phyloP scores from a whole-genome alignment of 352 stramenopile genomes.

The Plasmopara viticola region DNA sequence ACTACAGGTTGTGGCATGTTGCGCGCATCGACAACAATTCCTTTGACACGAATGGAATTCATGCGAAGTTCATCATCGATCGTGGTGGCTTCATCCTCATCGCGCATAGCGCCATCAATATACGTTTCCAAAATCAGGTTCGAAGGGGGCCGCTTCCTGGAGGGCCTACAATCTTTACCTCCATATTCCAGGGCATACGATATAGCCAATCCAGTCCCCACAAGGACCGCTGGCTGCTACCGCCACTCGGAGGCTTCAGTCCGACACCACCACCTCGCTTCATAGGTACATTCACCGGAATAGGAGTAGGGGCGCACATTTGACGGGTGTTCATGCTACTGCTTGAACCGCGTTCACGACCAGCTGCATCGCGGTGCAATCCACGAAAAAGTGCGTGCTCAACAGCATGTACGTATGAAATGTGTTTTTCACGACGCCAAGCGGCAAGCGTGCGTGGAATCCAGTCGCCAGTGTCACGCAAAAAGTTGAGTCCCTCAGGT shows the following conservation, averaged over 20 bases:
- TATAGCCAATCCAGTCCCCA: slow-evolving; percentile 87
- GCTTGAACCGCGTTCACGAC: slow-evolving; percentile 43
- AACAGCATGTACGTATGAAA: slow-evolving; percentile 80
- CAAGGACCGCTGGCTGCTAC: slow-evolving; percentile 55
- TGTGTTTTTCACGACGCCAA: slow-evolving; percentile 79
- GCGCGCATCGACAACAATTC: slow-evolving; percentile 80
- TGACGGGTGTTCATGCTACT: slow-evolving; percentile 29
- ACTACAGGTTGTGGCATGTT: slow-evolving; percentile 83
- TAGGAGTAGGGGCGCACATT: slow-evolving; percentile 63
- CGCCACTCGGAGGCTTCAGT: slow-evolving; percentile 42
- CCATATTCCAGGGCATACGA: slow-evolving; percentile 89
- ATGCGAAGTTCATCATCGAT: slow-evolving; percentile 79
- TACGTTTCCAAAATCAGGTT: slow-evolving; percentile 86
- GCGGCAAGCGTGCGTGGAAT: slow-evolving; percentile 66
- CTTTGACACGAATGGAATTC: slow-evolving; percentile 85
- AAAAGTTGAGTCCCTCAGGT: slow-evolving; percentile 66
- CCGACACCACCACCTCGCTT: slow-evolving; percentile 60
- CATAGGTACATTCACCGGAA: slow-evolving; percentile 79
- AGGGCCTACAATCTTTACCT: slow-evolving; percentile 85
- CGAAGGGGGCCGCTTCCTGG: slow-evolving; percentile 79
- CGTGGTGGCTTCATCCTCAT: slow-evolving; percentile 63
- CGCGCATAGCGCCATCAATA: slow-evolving; percentile 72
- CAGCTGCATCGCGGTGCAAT: slow-evolving; percentile 70
- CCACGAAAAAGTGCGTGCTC: slow-evolving; percentile 79
- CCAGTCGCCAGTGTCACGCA: slow-evolving; percentile 78